These are phyloP conservation scores for Hygrophoropsis aurantiaca DNA, from an alignment of 768 basidiomycete genomes.

Conservation along the genomic window DNA sequence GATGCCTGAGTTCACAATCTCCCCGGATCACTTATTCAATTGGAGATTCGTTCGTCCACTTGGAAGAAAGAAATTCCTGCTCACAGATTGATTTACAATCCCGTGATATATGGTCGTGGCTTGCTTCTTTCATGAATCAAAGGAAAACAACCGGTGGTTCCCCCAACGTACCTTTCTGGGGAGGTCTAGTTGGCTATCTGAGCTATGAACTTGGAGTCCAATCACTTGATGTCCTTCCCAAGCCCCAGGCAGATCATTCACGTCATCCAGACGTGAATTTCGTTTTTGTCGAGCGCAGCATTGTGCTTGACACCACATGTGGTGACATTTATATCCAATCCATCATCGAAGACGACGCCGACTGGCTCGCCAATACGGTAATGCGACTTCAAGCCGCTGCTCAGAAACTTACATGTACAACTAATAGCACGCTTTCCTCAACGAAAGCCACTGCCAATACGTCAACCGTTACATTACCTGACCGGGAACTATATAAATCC, in stretches of 20 bases:
- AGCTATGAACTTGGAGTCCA: slow-evolving; percentile 79
- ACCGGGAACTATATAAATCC: slow-evolving; percentile 59
- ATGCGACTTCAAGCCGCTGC: slow-evolving; percentile 13
- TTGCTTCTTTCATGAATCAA: slow-evolving; percentile 64
- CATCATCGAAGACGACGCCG: slow-evolving; percentile 52
- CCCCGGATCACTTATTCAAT: slow-evolving; percentile 59
- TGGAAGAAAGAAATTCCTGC: slow-evolving; percentile 38
- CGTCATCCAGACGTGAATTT: slow-evolving; percentile 73
- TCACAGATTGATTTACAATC: slow-evolving; percentile 43
- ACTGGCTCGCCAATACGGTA: slow-evolving; percentile 57
- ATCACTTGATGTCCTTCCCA: slow-evolving; percentile 47
- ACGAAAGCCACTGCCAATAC: slow-evolving; percentile 20
- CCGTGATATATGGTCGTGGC: slow-evolving; percentile 73
- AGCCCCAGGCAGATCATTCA: slow-evolving; percentile 21
- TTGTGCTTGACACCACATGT: slow-evolving; percentile 60
- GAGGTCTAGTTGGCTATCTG: slow-evolving; percentile 74
- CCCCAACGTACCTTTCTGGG: slow-evolving; percentile 74
- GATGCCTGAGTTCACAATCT: slow-evolving; percentile 52
- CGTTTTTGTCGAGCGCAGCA: slow-evolving; percentile 75
- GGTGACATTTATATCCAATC: slow-evolving; percentile 64
- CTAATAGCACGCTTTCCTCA: slow-evolving; percentile 20
- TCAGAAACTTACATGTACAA: slow-evolving; percentile 10
- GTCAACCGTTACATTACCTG: slow-evolving; percentile 50
- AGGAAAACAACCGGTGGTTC: slow-evolving; percentile 47
- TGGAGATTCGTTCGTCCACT: slow-evolving; percentile 46